Percentiles rank a stretch among this genome's conserved stretches.
These are phyloP conservation scores for Yarrowia deformans DNA, from an alignment of 805 yeast genomes.

Conservation along the genomic window DNA sequence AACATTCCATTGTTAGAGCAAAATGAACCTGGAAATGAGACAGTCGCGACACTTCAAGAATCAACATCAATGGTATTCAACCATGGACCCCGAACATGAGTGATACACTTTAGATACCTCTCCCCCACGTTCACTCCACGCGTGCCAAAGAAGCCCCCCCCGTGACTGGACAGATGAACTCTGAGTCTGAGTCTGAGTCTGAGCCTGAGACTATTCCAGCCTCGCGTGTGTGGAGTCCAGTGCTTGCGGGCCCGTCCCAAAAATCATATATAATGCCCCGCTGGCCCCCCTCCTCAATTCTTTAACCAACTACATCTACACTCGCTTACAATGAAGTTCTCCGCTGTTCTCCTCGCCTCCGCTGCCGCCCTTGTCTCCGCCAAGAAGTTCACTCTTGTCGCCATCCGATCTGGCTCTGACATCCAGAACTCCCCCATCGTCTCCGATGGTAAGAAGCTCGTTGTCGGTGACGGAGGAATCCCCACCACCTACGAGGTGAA, in stretches of 20 bases:
- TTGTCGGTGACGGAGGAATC: background rate
- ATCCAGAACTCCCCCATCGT: constrained; percentile 26
- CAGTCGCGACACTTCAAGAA: background rate
- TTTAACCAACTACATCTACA: constrained; percentile 17
- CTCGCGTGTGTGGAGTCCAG: constrained; percentile 2
- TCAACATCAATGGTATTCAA: background rate
- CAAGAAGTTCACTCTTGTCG: constrained; percentile 33
- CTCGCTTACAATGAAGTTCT: constrained; percentile 36
- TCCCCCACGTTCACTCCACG: background rate
- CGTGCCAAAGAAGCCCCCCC: background rate
- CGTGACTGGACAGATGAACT: background rate
- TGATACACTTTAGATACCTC: too few species aligned
- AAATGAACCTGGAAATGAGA: too few species aligned
- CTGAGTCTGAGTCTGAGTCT: constrained; percentile 6
- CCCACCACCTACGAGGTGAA: constrained; percentile 35
- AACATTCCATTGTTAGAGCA: too few species aligned
- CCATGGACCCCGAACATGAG: background rate
- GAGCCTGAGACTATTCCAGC: constrained; percentile 22
- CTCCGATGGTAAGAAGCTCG: constrained; percentile 21
- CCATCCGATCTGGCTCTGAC: constrained; percentile 38
- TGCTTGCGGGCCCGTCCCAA: background rate
- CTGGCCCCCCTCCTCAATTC: background rate
- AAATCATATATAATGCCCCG: background rate
- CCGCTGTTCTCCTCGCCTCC: constrained; percentile 33
- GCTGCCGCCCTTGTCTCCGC: constrained; percentile 27